Base-by-base conservation (phyloP, 2,329 filamentous ascomycete genomes). In the Geosmithia morbida region DNA sequence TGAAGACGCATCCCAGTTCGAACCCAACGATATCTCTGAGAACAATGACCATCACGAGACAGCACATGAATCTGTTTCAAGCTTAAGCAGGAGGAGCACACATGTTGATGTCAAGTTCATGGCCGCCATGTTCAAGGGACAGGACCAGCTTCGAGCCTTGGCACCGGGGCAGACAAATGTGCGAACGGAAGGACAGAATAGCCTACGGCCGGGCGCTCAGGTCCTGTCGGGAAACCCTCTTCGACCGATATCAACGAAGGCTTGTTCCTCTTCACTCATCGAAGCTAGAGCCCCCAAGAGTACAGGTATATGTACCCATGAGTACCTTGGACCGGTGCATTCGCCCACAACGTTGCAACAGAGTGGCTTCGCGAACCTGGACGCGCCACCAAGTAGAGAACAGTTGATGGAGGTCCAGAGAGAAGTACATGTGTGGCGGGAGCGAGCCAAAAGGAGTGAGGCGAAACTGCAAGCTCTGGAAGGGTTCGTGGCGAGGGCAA, bases 381-480 rank as follows among this genome's bases (percentile, higher is more conserved):
- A 71, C 42, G 55, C 71, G 16, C 67, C 68, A 1, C 66, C 64
- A 4, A 54, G 78, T 47, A 68, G 66, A 47, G 69, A 75, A 51
- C 65, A 74, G 52, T 54, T 81, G 43, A 59, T 68, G 18, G 59
- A 59, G 33, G 59, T 62, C 1, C 60, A 55, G 30, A 54, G 55
- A 13, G 61, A 64, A 20, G 50, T 56, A 4, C 52, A 53, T 1
- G 66, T 61, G 51, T 83, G 78, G 79, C 71, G 66, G 51, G 66
- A 65, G 30, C 64, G 75, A 30, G 79, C 79, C 0, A 68, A 77
- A 54, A 63, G 66, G 3, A 76, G 77, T 0, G 77, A 83, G 61
- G 66, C 61, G 50, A 66, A 71, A 45, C 56, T 79, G 17, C 63
- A 66, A 3, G 65, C 70, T 20, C 68, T 74, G 49, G 66, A 75